Base-by-base conservation (phyloP, 208 protist genomes). In the Acanthamoeba healyi region DNA sequence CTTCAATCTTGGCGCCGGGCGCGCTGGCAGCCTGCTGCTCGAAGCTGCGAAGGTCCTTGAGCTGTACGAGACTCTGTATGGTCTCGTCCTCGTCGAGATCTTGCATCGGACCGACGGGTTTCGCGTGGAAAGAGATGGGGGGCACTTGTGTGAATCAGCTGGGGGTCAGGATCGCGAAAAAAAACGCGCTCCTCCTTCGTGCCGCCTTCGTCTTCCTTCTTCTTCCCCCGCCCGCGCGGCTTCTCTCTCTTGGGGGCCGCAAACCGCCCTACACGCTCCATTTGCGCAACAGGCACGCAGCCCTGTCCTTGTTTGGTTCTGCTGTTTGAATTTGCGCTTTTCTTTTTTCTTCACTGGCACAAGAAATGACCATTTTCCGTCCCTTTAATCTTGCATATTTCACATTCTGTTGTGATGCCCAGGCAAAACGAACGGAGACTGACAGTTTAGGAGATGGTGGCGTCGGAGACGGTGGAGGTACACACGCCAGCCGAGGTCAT, bases 401-500 rank as follows among this genome's bases (percentile, higher is more conserved):
- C n/a, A n/a, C n/a, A n/a, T n/a, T n/a, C n/a, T n/a, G n/a, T n/a
- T n/a, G n/a, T n/a, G n/a, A n/a, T n/a, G n/a, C 0, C 0, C 14
- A 70, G 14, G 29, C 9, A 70, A 7, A 2, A 70, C 29, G 61
- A 70, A 70, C 17, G 24, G 12, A 22, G 42, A 79, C n/a, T n/a
- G 36, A 42, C 7, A 9, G 72, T 1, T 89, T 19, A 89, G 49
- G 56, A 72, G 84, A 91, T 91, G 84, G 49, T 72, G 54, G 56
- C 84, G 26, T 91, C 58, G n/a, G 38, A 32, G 9, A 91, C 58
- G 34, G 84, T 72, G 58, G 84, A 91, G 54, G 84, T 72, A 36
- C 84, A 91, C 54, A 46, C 54, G 84, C 84, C 84, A 22, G 84
- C 84, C 1, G 84, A 91, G 34, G 84, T 91, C 84, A 72, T 91